Conservation (phyloP, 331 rosid genomes). For the Cydonia oblonga region DNA sequence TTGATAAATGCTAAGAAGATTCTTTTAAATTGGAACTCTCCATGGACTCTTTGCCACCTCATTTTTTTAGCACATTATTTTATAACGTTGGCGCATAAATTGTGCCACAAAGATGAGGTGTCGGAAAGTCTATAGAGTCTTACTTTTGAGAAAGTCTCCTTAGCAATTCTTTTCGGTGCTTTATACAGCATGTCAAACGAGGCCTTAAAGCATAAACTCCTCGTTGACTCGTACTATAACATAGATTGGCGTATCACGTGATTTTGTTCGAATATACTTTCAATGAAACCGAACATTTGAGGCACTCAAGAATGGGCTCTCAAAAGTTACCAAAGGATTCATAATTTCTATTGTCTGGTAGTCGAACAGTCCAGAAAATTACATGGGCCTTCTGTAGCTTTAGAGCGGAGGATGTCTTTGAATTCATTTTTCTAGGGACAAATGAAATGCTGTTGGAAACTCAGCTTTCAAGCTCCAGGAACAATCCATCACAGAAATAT, state of each 20-base stretch:
- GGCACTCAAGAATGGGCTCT: not conserved
- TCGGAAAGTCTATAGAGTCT: no score
- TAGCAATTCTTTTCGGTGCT: no score
- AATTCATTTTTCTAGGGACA: not conserved
- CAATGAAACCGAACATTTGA: not conserved
- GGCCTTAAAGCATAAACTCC: no score
- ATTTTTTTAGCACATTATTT: no score
- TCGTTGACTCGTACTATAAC: no score
- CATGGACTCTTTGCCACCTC: no score
- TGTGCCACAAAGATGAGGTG: no score
- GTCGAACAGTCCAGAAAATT: not conserved
- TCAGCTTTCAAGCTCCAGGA: not conserved
- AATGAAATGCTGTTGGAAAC: no score
- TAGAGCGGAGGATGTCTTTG: not conserved
- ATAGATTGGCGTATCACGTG: not conserved
- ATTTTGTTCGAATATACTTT: not conserved
- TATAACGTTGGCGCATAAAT: no score
- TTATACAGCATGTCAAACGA: no score
- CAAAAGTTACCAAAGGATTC: not conserved
- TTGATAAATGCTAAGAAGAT: no score
- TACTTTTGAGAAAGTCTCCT: accelerated
- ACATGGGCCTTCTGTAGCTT: not conserved
- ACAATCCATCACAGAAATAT: not conserved
- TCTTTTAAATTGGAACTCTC: no score
- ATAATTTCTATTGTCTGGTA: not conserved